Conservation (phyloP, 2,329 filamentous ascomycete species). For the Zymoseptoria crescenta region DNA sequence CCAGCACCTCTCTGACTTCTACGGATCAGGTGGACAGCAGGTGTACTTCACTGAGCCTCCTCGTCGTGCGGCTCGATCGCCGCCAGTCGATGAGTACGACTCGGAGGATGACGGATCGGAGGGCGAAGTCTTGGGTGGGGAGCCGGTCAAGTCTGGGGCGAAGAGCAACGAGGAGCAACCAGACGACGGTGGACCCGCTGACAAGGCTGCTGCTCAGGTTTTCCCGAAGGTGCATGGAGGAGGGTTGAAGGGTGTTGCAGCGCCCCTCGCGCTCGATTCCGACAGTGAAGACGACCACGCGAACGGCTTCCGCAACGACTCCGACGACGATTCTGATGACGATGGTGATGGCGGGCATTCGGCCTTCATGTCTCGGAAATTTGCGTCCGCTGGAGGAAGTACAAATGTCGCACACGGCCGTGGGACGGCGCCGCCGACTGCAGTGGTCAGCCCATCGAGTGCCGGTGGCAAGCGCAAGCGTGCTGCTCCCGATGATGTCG, state of each 20-base stretch:
- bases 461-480: neutral
- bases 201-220: too few species aligned
- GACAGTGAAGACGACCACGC: neutral
- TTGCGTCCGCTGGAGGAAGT: neutral
- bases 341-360: neutral
- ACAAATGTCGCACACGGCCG: too few species aligned
- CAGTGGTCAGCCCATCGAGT: neutral
- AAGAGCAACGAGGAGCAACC: too few species aligned
- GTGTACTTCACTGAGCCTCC: neutral
- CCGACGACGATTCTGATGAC: neutral
- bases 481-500: neutral
- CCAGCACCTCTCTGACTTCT: neutral
- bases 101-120: neutral
- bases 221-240: too few species aligned
- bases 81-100: neutral
- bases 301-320: neutral
- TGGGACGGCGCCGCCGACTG: neutral
- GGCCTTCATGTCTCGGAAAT: neutral
- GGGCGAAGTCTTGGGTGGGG: neutral
- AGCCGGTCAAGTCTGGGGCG: too few species aligned
- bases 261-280: too few species aligned
- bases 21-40: neutral
- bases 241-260: neutral
- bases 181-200: too few species aligned
- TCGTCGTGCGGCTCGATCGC: neutral